Base-by-base conservation (phyloP, 2,329 filamentous ascomycete genomes). In the Scedosporium dehoogii region DNA sequence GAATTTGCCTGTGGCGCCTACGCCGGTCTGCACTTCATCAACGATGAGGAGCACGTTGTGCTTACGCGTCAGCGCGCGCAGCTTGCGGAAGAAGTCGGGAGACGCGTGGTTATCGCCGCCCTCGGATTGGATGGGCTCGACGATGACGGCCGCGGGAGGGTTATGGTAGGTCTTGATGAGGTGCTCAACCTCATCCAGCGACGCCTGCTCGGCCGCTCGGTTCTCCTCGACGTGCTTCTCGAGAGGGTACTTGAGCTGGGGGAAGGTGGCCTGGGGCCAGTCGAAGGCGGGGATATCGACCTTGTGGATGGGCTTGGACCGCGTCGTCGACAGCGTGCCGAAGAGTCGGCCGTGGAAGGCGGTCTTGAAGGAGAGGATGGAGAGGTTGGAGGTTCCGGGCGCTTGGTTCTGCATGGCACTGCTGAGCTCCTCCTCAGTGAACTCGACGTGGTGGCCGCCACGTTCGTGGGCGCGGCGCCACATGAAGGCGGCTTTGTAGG, bases 401-500 rank as follows among this genome's bases (percentile, higher is more conserved):
- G 83, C 74, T 69, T 88, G 76, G 77, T 93, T 93, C 70, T 83
- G 78, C 83, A 93, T 90, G 68, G 83, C 80, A 3, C 85, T 85
- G 63, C 73, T 69, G 61, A 89, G 80, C 71, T 93, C 90, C 70
- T 89, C 84, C 29, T 82, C 76, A 5, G 85, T 85, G 78, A 91
- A 92, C 33, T 89, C 87, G 51, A 83, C 87, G 58, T 85, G 75
- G 63, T 84, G 78, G 46, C 88, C 88, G 51, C 88, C 88, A 69
- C 90, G 88, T 78, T 91, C 79, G 64, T 85, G 81, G 70, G 88
- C 88, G 59, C 87, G 82, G 73, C 85, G 85, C 78, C 85, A 91
- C 87, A 93, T 93, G 77, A 92, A 92, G 27, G 90, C 89, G 14
- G 90, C 90, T 78, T 93, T 93, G 82, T 89, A 93, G 62, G 90